Evolutionary conservation across 805 yeast genomes (phyloP).

Genomic region (Candida loeiensis): DNA sequence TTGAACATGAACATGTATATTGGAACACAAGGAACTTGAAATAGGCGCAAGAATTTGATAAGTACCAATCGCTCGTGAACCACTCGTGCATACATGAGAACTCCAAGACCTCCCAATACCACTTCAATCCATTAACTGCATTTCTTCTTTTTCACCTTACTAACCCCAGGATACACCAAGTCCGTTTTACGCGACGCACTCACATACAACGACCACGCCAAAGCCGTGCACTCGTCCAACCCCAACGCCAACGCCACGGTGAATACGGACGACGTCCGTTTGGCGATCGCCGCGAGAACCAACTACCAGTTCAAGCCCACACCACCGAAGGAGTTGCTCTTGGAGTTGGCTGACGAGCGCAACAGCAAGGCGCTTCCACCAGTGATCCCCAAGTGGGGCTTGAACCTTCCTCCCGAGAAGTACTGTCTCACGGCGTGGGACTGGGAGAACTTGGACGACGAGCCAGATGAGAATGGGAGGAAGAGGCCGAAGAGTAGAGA

Average conservation of each 20-base stretch:
- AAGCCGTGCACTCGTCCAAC: slow-evolving; percentile 29
- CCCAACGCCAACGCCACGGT: slow-evolving; percentile 49
- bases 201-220: slow-evolving; percentile 80
- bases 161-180: slow-evolving; percentile 60
- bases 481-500: slow-evolving; percentile 11
- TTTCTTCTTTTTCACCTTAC: too few species aligned
- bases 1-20: too few species aligned
- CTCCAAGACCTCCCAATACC: background rate
- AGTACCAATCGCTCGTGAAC: too few species aligned
- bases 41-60: too few species aligned
- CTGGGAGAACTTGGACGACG: slow-evolving; percentile 47
- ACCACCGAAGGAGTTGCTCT: slow-evolving; percentile 86
- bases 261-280: slow-evolving; percentile 83
- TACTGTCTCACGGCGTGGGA: slow-evolving; percentile 85
- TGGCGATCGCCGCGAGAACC: slow-evolving; percentile 92
- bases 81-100: too few species aligned
- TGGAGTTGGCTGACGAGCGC: slow-evolving; percentile 89
- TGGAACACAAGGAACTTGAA: too few species aligned
- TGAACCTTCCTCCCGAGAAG: slow-evolving; percentile 95
- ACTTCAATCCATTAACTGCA: background rate
- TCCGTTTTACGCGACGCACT: slow-evolving; percentile 87
- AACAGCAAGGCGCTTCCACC: slow-evolving; percentile 89
- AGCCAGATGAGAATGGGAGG: slow-evolving; percentile 13
- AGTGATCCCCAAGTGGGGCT: slow-evolving; percentile 86
- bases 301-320: slow-evolving; percentile 92